Evolutionary conservation across 2,329 filamentous ascomycete genomes (phyloP).

Genomic region (Ceratocystis cubensis): DNA sequence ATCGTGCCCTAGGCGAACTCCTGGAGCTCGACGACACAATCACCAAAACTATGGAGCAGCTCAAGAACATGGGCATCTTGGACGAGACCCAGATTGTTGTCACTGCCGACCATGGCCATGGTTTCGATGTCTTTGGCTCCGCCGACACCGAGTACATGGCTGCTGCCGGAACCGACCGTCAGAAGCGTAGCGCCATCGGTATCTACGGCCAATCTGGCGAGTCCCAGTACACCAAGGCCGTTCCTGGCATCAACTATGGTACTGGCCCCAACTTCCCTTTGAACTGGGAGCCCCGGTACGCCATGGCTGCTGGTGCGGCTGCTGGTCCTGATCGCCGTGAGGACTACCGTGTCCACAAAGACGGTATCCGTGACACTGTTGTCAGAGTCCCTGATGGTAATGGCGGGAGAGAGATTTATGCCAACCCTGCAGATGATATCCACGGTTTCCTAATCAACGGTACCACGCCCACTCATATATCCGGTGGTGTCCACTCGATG

Average conservation of each 20-base stretch:
- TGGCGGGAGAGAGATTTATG: constrained; percentile 37
- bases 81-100: constrained; percentile 69
- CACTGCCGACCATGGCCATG: constrained; percentile 80
- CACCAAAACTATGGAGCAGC: constrained; percentile 58
- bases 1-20: constrained; percentile 71
- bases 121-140: constrained; percentile 74
- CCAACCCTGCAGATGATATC: constrained; percentile 52
- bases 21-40: constrained; percentile 78
- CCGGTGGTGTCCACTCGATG: constrained; percentile 61
- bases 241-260: constrained; percentile 51
- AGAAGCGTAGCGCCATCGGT: constrained; percentile 64
- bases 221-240: constrained; percentile 56
- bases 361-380: constrained; percentile 50
- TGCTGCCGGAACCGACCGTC: constrained; percentile 50
- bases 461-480: constrained; percentile 50
- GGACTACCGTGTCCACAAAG: constrained; percentile 58
- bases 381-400: constrained; percentile 39
- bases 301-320: constrained; percentile 58
- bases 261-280: constrained; percentile 65
- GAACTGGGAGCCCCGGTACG: constrained; percentile 78
- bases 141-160: constrained; percentile 69
- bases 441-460: constrained; percentile 64
- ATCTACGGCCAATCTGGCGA: constrained; percentile 62
- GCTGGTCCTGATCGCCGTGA: constrained; percentile 66
- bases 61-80: constrained; percentile 51